Evolutionary conservation across 495 filamentous ascomycete genomes (phyloP).

Genomic region (Beverwykella pulmonaria): DNA sequence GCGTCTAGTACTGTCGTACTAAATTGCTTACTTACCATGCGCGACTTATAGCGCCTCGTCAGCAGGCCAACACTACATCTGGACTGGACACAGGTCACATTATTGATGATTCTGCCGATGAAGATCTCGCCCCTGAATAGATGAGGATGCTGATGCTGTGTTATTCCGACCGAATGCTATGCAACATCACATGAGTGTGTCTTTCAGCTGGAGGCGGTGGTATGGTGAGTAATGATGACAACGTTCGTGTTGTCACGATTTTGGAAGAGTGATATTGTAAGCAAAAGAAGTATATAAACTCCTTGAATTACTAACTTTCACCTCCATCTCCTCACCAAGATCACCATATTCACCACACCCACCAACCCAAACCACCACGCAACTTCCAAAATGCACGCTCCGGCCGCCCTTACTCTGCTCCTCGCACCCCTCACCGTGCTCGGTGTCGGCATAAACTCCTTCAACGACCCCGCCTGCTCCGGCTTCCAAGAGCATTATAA

Average conservation of each 20-base stretch:
- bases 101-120: not conserved
- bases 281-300: not conserved
- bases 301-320: not conserved
- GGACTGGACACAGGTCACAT: not conserved
- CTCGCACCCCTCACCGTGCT: not conserved
- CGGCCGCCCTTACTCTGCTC: not conserved
- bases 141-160: not conserved
- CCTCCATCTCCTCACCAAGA: not conserved
- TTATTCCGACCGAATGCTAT: not conserved
- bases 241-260: too few species aligned
- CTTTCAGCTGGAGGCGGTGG: too few species aligned
- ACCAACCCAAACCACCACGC: not conserved
- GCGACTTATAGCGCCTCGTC: not conserved
- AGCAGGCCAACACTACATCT: not conserved
- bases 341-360: not conserved
- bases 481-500: constrained; percentile 2
- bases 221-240: too few species aligned
- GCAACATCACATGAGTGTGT: not conserved
- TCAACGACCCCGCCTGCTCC: not conserved
- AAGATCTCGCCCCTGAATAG: not conserved
- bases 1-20: not conserved
- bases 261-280: too few species aligned
- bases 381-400: not conserved
- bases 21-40: not conserved
- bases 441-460: constrained; percentile 1